A percentile compares a stretch with the other conserved stretches of the same genome.
These are phyloP conservation scores for Omphalotus olearius DNA, from an alignment of 1,284 basidiomycete genomes.

Conservation along the genomic window DNA sequence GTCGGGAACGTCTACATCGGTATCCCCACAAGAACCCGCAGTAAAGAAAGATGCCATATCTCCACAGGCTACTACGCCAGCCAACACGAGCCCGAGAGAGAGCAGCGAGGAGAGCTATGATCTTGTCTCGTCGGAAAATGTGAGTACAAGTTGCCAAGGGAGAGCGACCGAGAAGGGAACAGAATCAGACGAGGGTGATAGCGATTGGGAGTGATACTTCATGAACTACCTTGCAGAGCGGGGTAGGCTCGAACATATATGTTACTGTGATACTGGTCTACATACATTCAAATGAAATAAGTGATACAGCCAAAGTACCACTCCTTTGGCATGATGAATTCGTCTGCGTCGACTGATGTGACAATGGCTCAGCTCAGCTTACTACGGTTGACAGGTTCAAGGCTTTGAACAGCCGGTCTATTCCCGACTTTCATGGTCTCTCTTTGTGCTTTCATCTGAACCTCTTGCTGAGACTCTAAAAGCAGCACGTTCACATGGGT, in stretches of 20 bases:
- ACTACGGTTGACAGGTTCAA: too few relatives aligned
- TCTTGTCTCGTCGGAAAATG: slow-evolving; percentile 51
- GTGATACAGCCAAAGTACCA: too few relatives aligned
- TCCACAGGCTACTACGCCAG: slow-evolving; percentile 32
- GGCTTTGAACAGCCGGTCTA: too few relatives aligned
- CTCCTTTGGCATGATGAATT: too few relatives aligned
- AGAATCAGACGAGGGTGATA: slow-evolving; percentile 42
- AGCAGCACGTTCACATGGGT: background rate
- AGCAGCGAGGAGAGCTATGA: slow-evolving; percentile 75
- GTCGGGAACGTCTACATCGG: slow-evolving; percentile 18
- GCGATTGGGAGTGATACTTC: slow-evolving; percentile 71
- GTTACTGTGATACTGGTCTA: background rate
- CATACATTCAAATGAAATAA: too few relatives aligned
- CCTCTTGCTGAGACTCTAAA: too few relatives aligned
- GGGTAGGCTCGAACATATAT: background rate
- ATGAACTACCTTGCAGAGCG: too few relatives aligned
- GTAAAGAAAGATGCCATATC: slow-evolving; percentile 16
- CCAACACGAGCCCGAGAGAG: slow-evolving; percentile 46
- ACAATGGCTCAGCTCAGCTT: too few relatives aligned
- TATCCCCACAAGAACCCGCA: slow-evolving; percentile 16
- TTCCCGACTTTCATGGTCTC: too few relatives aligned
- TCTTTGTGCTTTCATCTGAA: too few relatives aligned
- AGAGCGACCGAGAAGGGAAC: slow-evolving; percentile 21
- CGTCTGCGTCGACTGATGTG: too few relatives aligned
- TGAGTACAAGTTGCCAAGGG: slow-evolving; percentile 28